Percentiles rank a stretch among this genome's conserved stretches.
Conservation (phyloP, 805 yeast species). For the Candida chauliodis region DNA sequence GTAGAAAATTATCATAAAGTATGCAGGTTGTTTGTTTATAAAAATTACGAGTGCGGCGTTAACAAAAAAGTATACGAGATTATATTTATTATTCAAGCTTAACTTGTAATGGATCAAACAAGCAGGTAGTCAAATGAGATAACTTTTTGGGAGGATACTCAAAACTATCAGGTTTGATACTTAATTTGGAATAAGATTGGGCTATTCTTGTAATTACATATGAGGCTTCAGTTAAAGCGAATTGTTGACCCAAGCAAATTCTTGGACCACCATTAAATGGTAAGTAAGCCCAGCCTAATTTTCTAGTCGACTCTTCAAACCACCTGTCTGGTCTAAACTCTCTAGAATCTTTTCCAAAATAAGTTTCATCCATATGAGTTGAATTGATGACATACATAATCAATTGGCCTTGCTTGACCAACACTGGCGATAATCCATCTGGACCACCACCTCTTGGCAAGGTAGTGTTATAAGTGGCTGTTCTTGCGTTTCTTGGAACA, state of each 20-base stretch:
- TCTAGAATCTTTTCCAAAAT: conserved; percentile 45
- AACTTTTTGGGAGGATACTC: conserved; percentile 30
- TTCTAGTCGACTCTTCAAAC: conserved; percentile 29
- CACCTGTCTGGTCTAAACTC: conserved; percentile 50
- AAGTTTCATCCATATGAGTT: conserved; percentile 39
- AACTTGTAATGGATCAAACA: conserved; percentile 21
- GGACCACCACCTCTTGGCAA: conserved; percentile 29
- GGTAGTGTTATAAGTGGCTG: conserved; percentile 22
- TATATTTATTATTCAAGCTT: conserved; percentile 7
- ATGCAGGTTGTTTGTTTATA: not conserved
- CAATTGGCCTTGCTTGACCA: conserved; percentile 41
- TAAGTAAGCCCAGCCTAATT: conserved; percentile 45
- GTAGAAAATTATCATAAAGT: too few species aligned
- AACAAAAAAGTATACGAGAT: not conserved
- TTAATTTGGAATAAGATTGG: conserved; percentile 21
- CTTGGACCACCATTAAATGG: conserved; percentile 58
- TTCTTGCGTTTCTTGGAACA: conserved; percentile 29
- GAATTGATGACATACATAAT: conserved; percentile 40
- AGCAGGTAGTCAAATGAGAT: conserved; percentile 25
- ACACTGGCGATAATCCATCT: conserved; percentile 35
- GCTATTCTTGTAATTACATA: conserved; percentile 38
- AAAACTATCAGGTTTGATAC: conserved; percentile 13
- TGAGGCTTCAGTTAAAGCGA: conserved; percentile 52
- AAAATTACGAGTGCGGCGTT: not conserved
- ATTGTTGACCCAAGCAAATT: conserved; percentile 55